A percentile compares a stretch with the other conserved stretches of the same genome.
phyloP scores from a whole-genome alignment of 352 stramenopile genomes.

The Aphanomyces euteiches region DNA sequence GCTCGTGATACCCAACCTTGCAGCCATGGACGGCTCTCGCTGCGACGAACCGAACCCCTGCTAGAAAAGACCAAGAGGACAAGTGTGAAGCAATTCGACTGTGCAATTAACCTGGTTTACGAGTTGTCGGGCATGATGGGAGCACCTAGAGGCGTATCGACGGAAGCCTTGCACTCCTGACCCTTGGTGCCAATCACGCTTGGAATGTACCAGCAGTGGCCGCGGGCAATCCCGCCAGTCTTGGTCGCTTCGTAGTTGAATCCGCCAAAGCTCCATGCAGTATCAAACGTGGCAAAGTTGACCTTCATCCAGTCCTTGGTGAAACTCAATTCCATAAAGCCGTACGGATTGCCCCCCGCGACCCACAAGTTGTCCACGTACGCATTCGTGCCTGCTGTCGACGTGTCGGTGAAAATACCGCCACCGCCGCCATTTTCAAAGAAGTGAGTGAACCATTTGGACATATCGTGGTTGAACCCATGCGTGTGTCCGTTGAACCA shows the following conservation, averaged over 20 bases:
- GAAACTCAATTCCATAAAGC: conserved; percentile 72
- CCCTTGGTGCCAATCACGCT: no score
- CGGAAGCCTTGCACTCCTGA: no score
- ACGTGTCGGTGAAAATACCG: conserved; percentile 79
- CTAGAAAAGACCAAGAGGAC: no score
- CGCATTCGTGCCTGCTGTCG: conserved; percentile 5
- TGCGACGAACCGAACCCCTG: no score
- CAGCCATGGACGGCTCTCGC: no score
- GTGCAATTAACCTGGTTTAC: no score
- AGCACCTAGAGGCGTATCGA: not conserved
- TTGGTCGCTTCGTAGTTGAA: conserved; percentile 40
- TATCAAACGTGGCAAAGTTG: conserved; percentile 66
- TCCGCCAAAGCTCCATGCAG: conserved; percentile 52
- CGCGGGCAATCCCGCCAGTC: conserved; percentile 35
- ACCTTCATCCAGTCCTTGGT: conserved; percentile 49
- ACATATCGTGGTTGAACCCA: conserved; percentile 84
- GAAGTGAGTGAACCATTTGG: conserved; percentile 79
- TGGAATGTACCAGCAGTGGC: no score
- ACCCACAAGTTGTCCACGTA: conserved; percentile 39
- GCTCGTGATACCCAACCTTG: no score
- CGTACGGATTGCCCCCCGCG: conserved; percentile 54
- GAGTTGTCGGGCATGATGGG: no score
- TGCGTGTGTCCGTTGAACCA: conserved; percentile 84
- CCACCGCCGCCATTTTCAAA: conserved; percentile 78
- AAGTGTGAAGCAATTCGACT: no score